Conservation (phyloP, 257 asterid genomes). For the Solanum ossicruentum region DNA sequence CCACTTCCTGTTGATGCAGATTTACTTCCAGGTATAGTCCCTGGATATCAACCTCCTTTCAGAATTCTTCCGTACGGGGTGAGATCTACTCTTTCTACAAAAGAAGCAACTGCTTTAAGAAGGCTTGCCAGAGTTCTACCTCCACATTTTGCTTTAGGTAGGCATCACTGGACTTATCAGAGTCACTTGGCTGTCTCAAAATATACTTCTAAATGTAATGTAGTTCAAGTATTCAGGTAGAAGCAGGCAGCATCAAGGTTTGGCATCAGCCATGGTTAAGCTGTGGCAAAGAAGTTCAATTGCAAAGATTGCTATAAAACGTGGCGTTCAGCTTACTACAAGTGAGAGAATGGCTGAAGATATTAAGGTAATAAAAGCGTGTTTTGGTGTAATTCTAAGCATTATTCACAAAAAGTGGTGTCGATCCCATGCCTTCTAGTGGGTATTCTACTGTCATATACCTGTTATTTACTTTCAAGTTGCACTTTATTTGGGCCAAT, state of each 20-base stretch:
- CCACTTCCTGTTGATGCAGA: constrained; percentile 98
- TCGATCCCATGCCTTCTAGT: background rate
- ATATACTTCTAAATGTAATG: background rate
- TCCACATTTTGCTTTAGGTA: constrained; percentile 97
- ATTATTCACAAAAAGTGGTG: background rate
- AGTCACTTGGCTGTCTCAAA: background rate
- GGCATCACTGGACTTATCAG: background rate
- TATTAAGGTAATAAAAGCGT: constrained; percentile 53
- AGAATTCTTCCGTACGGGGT: constrained; percentile 90
- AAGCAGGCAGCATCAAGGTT: constrained; percentile 97
- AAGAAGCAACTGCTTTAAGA: constrained; percentile 74
- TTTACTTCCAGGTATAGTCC: constrained; percentile 63
- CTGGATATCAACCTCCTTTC: constrained; percentile 71
- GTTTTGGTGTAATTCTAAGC: background rate
- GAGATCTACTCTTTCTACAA: constrained; percentile 48
- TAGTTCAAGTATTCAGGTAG: constrained; percentile 47
- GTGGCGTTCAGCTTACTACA: constrained; percentile 91
- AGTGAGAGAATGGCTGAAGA: constrained; percentile 99
- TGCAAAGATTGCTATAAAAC: constrained; percentile 79
- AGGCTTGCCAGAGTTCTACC: constrained; percentile 85
- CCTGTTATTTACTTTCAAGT: background rate
- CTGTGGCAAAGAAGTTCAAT: constrained; percentile 91
- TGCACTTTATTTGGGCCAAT: background rate
- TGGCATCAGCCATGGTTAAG: constrained; percentile 86
- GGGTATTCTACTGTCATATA: background rate